Base-by-base conservation (phyloP, 768 basidiomycete species). In the Phlegmacium glaucopus region DNA sequence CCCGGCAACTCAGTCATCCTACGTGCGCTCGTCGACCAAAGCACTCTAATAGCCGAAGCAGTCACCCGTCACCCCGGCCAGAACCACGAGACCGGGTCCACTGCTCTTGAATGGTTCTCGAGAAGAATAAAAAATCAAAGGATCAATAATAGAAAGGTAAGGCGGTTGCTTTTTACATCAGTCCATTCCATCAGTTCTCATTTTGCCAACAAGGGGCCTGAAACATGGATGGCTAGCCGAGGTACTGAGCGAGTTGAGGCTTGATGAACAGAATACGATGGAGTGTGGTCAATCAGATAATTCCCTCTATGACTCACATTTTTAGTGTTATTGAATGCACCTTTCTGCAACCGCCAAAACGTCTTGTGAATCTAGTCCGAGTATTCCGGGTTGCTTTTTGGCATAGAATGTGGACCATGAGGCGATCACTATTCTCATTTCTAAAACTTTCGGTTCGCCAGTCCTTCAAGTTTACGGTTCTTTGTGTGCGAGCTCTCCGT, bases 1-100 rank as follows among this genome's bases (percentile, higher is more conserved):
- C 84, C 85, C 0, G 78, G 76, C 6, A 74, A 83, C n/a, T n/a
- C n/a, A n/a, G n/a, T 74, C 30, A 48, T 72, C 1, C 75, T 86
- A 7, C 72, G 70, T 7, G 75, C 83, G 2, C 63, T 85, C 5
- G 62, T 69, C 0, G 73, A 80, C 25, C 69, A 77, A 6, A 85
- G 83, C 47, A 53, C 67, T 0, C 46, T 77, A 2, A 75, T 86
- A 13, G 75, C n/a, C n/a, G n/a, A n/a, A n/a, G n/a, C n/a, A n/a
- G n/a, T n/a, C n/a, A n/a, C n/a, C 8, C 56, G 59, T 2, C 68
- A 74, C 5, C 64, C 69, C 1, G 76, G 71, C 12, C 66, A 57
- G 47, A 66, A 60, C 18, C 68, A 65, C 17, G 67, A 71, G 10
- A 69, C 71, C 0, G 65, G 64, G 0, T 52, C 63, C 6, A 75